A percentile compares a stretch with the other conserved stretches of the same genome.
Evolutionary conservation across 2,329 filamentous ascomycete species (phyloP).

Genomic region (Parastagonospora nodorum): DNA sequence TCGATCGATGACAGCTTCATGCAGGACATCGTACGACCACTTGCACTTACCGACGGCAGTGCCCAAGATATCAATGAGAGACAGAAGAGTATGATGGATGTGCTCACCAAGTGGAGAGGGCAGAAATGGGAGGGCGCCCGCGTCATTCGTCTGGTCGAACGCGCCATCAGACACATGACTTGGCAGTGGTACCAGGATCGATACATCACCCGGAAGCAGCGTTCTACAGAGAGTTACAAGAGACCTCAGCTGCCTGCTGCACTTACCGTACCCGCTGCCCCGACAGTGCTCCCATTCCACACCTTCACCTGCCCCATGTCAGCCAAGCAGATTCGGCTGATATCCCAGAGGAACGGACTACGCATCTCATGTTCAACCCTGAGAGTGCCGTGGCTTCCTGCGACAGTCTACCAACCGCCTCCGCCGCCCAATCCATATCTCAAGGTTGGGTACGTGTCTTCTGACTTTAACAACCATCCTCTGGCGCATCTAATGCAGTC

Average conservation of each 20-base stretch:
- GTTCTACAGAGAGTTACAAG: conserved; percentile 64
- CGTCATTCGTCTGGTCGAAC: conserved; percentile 81
- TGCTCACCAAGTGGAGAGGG: conserved; percentile 64
- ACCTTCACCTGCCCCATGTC: conserved; percentile 95
- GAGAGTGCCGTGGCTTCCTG: conserved; percentile 82
- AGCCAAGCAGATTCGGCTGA: conserved; percentile 87
- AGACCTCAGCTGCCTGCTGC: conserved; percentile 74
- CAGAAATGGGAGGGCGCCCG: conserved; percentile 87
- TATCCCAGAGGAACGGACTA: conserved; percentile 92
- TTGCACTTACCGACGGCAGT: conserved; percentile 47
- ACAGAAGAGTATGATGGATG: conserved; percentile 43
- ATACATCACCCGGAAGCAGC: conserved; percentile 65
- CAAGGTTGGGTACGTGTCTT: conserved; percentile 95
- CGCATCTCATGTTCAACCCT: conserved; percentile 92
- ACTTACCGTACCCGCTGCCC: conserved; percentile 81
- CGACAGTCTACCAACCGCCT: conserved; percentile 82
- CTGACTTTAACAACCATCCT: conserved; percentile 98
- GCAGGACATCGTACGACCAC: conserved; percentile 51
- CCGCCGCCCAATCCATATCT: conserved; percentile 78
- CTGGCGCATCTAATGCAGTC: conserved; percentile 98
- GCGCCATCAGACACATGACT: conserved; percentile 75
- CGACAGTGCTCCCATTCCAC: conserved; percentile 94
- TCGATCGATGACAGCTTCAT: conserved; percentile 58
- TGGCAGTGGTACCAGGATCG: conserved; percentile 89
- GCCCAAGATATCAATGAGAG: conserved; percentile 41